Conservation (phyloP, 208 protist genomes). For the Trypanosoma melophagium region DNA sequence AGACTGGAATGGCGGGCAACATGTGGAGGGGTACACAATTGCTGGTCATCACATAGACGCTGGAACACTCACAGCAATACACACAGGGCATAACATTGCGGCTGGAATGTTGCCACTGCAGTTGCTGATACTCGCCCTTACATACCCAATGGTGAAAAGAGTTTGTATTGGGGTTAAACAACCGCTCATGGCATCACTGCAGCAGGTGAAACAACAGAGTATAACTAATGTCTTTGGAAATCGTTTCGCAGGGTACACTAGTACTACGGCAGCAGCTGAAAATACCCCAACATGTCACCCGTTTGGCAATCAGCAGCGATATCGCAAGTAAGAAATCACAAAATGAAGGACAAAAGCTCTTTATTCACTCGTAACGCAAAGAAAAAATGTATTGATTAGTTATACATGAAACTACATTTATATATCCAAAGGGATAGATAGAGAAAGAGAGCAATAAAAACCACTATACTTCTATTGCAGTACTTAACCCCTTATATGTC, state of each 20-base stretch:
- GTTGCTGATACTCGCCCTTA: slow-evolving; percentile 44
- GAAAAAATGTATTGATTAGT: too few relatives aligned
- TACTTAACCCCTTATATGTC: too few relatives aligned
- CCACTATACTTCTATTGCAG: too few relatives aligned
- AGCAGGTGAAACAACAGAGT: neutral
- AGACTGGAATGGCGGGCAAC: slow-evolving; percentile 41
- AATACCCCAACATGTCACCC: slow-evolving; percentile 11
- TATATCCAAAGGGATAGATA: too few relatives aligned
- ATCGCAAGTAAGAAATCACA: neutral
- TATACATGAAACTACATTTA: too few relatives aligned
- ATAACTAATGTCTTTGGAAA: neutral
- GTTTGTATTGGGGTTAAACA: neutral
- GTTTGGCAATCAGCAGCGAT: slow-evolving; percentile 21
- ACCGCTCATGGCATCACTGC: neutral
- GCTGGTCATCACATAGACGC: slow-evolving; percentile 47
- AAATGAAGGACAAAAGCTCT: neutral
- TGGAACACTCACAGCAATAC: slow-evolving; percentile 56
- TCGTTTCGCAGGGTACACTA: neutral
- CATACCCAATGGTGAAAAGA: slow-evolving; percentile 37
- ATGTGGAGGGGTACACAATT: slow-evolving; percentile 40
- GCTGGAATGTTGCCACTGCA: slow-evolving; percentile 65
- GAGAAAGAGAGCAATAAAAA: too few relatives aligned
- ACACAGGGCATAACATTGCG: slow-evolving; percentile 68
- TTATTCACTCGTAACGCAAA: neutral
- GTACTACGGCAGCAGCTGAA: neutral